A percentile compares a stretch with the other conserved stretches of the same genome.
Conservation (phyloP, 2,329 filamentous ascomycete genomes). For the Simplicillium sp. region DNA sequence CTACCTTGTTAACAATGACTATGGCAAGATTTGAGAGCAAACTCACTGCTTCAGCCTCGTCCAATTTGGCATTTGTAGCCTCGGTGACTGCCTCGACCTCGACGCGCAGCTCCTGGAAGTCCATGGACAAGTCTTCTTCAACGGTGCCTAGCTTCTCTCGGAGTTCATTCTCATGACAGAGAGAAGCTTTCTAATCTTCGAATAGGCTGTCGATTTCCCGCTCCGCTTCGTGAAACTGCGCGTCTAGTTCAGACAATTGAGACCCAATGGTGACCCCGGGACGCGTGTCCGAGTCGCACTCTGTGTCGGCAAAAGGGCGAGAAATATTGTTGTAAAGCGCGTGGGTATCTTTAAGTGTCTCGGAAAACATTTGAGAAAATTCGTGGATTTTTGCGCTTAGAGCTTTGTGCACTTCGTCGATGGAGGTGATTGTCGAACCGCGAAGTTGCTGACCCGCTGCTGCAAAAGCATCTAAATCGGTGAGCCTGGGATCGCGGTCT, state of each 20-base stretch:
- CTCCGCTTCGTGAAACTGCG: too few species aligned
- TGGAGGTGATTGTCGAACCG: neutral
- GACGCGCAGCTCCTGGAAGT: too few species aligned
- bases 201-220: too few species aligned
- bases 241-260: too few species aligned
- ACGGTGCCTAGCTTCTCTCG: too few species aligned
- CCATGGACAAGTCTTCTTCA: too few species aligned
- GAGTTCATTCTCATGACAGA: too few species aligned
- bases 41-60: slow-evolving; percentile 18
- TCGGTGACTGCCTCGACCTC: too few species aligned
- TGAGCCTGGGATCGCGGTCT: too few species aligned
- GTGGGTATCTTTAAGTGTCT: neutral
- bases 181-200: too few species aligned
- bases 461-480: neutral
- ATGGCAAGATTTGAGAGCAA: neutral
- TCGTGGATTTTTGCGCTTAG: neutral
- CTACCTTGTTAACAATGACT: slow-evolving; percentile 9
- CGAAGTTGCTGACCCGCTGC: neutral
- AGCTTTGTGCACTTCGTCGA: neutral
- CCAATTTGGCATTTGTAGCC: slow-evolving; percentile 14
- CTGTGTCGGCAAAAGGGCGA: slow-evolving; percentile 19
- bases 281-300: slow-evolving; percentile 15
- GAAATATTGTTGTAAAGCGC: slow-evolving; percentile 20
- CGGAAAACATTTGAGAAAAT: neutral
- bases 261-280: slow-evolving; percentile 2